These are phyloP conservation scores for Picochlorum sp. DNA, from an alignment of 139 green algal species.

Conservation along the genomic window DNA sequence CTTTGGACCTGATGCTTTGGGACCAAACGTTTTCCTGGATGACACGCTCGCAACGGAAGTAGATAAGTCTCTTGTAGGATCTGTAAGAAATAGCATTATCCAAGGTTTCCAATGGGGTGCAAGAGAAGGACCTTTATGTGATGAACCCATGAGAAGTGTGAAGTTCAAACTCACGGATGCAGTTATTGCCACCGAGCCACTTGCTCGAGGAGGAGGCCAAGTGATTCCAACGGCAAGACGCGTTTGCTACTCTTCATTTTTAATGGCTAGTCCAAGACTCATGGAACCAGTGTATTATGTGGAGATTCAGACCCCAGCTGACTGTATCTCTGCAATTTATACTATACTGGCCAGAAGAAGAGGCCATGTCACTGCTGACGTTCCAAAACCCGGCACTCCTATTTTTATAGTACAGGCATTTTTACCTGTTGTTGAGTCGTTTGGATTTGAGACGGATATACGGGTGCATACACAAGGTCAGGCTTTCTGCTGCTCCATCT, in stretches of 20 bases:
- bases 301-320: conserved; percentile 52
- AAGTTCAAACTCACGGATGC: conserved; percentile 92
- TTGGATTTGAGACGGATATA: conserved; percentile 98
- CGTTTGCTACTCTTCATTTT: conserved; percentile 88
- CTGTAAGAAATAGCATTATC: conserved; percentile 72
- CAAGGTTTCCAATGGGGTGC: conserved; percentile 97
- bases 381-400: conserved; percentile 73
- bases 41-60: conserved; percentile 86
- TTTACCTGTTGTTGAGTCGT: conserved; percentile 90
- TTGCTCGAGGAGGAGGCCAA: conserved; percentile 84
- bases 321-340: conserved; percentile 95
- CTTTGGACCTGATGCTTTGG: conserved; percentile 81
- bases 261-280: conserved; percentile 92
- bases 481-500: conserved; percentile 87
- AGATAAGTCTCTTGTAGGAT: conserved; percentile 79
- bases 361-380: conserved; percentile 84
- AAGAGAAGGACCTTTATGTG: conserved; percentile 91
- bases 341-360: conserved; percentile 88
- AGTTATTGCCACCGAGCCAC: conserved; percentile 44
- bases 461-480: conserved; percentile 95
- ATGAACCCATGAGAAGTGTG: conserved; percentile 94
- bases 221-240: conserved; percentile 69
- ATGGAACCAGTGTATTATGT: conserved; percentile 92
- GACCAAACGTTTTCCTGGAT: conserved; percentile 90
- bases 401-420: conserved; percentile 87